A percentile compares a stretch with the other conserved stretches of the same genome.
phyloP scores from a whole-genome alignment of 306 rosid genomes.

The Styphnolobium japonicum region DNA sequence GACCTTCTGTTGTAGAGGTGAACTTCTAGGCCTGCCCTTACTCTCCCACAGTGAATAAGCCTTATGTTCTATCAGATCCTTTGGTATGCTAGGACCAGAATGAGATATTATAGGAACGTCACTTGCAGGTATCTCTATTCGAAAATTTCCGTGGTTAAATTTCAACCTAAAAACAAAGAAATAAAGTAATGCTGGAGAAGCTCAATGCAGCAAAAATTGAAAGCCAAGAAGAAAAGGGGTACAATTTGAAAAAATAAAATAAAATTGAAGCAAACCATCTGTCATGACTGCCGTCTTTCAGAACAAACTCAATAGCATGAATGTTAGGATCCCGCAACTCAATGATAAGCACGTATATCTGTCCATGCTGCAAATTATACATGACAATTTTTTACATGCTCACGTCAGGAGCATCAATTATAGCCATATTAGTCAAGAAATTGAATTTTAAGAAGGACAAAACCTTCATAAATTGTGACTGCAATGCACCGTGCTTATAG shows the following conservation, averaged over 20 bases:
- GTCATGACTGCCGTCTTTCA: constrained; percentile 30
- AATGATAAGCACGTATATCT: constrained; percentile 26
- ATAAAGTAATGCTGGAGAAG: background rate
- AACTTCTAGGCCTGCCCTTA: constrained; percentile 26
- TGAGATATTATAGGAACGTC: background rate
- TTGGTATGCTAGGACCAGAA: background rate
- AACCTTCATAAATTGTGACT: constrained; percentile 40
- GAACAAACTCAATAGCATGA: constrained; percentile 39
- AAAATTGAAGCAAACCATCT: constrained; percentile 29
- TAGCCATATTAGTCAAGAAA: background rate
- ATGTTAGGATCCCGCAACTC: constrained; percentile 38
- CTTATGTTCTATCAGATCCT: constrained; percentile 23
- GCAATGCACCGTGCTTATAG: constrained; percentile 33
- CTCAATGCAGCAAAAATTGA: background rate
- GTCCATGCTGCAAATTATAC: constrained; percentile 30
- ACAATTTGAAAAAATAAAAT: background rate
- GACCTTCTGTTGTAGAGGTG: constrained; percentile 35
- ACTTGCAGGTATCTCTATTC: constrained; percentile 33
- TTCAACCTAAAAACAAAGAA: constrained; percentile 26
- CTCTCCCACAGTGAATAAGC: constrained; percentile 25
- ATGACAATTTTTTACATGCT: background rate
- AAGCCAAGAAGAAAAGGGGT: background rate
- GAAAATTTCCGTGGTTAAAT: constrained; percentile 37
- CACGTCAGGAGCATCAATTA: background rate
- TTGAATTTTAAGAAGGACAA: background rate